Base-by-base conservation (phyloP, 2,329 filamentous ascomycete species). In the Scedosporium minutisporum region DNA sequence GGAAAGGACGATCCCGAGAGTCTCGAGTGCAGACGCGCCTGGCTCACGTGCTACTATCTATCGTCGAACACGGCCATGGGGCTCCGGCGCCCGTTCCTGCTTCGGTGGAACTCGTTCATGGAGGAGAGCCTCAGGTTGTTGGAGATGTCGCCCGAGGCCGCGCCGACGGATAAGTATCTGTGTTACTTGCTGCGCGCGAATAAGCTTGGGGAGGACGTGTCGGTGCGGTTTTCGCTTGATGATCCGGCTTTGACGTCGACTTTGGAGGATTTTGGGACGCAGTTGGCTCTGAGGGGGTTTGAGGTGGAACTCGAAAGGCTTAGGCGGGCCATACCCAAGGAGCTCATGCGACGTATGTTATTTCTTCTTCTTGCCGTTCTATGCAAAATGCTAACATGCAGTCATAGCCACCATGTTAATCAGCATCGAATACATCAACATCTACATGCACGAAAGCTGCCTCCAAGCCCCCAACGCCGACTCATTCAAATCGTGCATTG, bases 361-460 rank as follows among this genome's bases (percentile, higher is more conserved):
- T 3, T 12, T 6, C n/a, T 38, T 57, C 44, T 46, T 3, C 9
- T 14, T 44, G 9, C 18, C 21, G 16, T 27, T 21, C 29, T 27
- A 23, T 51, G 4, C 46, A 53, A 33, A 27, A 44, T 38, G 44
- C n/a, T n/a, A n/a, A n/a, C n/a, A n/a, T n/a, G n/a, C n/a, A n/a
- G n/a, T n/a, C n/a, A n/a, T n/a, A n/a, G 87, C 83, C n/a, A 80
- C 84, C 0, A 76, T 91, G 57, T 75, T 77, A 18, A 80, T 91
- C 66, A 82, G 83, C 64, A 86, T 90, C 66, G 78, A 87, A 65
- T 81, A 88, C 1, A 71, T 90, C 42, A 87, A 81, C 65, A 76
- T 93, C 3, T 91, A 89, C 70, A 86, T 92, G 77, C 87, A 93
- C 71, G 90, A 93, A 72, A 84, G 90, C 62, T 86, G 84, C 2